phyloP scores from a whole-genome alignment of 2,329 filamentous ascomycete genomes.

The Fusarium pseudoanthophilum region DNA sequence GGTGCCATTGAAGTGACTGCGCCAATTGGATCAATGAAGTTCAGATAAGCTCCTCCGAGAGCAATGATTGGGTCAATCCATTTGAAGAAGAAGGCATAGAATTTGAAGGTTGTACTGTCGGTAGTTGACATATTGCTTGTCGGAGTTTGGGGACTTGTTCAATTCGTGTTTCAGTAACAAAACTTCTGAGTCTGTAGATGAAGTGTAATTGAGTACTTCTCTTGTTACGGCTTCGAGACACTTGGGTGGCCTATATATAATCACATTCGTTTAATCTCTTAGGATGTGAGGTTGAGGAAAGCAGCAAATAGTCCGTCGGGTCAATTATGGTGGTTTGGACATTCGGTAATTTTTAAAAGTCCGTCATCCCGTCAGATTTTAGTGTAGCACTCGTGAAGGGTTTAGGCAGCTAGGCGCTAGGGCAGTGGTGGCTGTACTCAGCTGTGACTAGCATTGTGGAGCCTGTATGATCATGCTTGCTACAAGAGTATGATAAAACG shows the following conservation, averaged over 20 bases:
- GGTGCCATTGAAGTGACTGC: background rate
- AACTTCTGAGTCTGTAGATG: background rate
- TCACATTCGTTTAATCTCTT: fast-evolving
- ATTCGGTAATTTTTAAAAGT: background rate
- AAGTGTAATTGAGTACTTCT: too few species aligned
- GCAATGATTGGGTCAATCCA: background rate
- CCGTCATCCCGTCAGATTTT: background rate
- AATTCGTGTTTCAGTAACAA: background rate
- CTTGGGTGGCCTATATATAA: background rate
- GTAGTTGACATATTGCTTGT: background rate
- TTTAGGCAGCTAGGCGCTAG: background rate
- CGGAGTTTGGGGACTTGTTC: background rate
- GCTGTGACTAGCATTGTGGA: background rate
- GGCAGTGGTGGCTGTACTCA: background rate
- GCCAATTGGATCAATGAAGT: background rate
- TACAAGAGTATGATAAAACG: background rate
- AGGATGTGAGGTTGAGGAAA: background rate
- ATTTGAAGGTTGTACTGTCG: background rate
- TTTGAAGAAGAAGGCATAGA: background rate
- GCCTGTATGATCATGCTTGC: too few species aligned
- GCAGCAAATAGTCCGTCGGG: background rate
- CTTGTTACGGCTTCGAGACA: background rate
- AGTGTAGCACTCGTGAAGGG: background rate
- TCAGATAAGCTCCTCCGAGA: background rate
- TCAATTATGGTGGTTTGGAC: background rate